These are phyloP conservation scores for Daldinia eschscholtzii DNA, from an alignment of 2,329 filamentous ascomycete genomes.

Conservation along the genomic window DNA sequence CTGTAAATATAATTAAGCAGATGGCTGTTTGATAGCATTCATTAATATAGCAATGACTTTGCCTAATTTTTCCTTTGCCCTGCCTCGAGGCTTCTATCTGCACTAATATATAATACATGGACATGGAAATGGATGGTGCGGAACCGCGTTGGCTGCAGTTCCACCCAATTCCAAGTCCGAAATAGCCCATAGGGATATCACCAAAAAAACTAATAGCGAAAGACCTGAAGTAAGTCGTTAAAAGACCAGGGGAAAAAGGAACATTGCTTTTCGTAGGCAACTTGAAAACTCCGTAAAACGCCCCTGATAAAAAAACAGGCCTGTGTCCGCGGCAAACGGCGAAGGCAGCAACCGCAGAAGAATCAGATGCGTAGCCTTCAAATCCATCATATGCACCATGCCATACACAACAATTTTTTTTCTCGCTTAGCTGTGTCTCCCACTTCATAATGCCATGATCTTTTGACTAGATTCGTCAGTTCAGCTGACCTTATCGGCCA, in stretches of 20 bases:
- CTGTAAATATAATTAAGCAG: neutral
- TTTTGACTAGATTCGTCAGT: conserved; percentile 15
- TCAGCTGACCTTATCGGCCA: conserved; percentile 44
- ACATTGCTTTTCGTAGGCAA: conserved; percentile 40
- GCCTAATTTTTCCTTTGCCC: conserved; percentile 40
- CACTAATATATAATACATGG: conserved; percentile 49
- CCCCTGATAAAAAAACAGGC: conserved; percentile 28
- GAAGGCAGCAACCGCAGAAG: conserved; percentile 34
- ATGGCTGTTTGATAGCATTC: conserved; percentile 13
- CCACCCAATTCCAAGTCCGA: conserved; percentile 29
- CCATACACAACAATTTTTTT: conserved; percentile 37
- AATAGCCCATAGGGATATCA: conserved; percentile 48
- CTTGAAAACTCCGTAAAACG: conserved; percentile 40
- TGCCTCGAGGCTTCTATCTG: conserved; percentile 51
- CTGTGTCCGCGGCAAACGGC: conserved; percentile 23
- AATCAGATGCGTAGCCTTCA: conserved; percentile 32
- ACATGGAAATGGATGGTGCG: conserved; percentile 37
- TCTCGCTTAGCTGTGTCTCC: conserved; percentile 36
- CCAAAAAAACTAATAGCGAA: conserved; percentile 45
- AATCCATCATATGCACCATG: conserved; percentile 36
- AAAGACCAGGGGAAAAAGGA: neutral
- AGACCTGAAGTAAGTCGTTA: conserved; percentile 35
- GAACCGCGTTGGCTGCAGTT: conserved; percentile 29
- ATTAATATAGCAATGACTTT: conserved; percentile 46
- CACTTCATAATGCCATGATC: conserved; percentile 26